Conservation (phyloP, 768 basidiomycete species). For the Pleurotus salmoneostramineus region DNA sequence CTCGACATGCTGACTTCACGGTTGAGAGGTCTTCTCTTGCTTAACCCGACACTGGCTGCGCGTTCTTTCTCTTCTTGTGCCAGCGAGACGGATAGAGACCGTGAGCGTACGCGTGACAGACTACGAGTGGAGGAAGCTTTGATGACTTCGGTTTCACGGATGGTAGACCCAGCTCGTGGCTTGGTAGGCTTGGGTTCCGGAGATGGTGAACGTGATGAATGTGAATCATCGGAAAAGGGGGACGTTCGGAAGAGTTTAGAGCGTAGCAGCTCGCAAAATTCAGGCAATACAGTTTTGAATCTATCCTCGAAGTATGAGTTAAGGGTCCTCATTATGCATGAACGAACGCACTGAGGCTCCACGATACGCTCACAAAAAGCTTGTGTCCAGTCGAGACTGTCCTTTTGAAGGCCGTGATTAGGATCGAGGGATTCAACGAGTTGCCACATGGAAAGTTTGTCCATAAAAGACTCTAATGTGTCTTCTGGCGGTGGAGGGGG, state of each 20-base stretch:
- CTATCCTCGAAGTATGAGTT: slow-evolving; percentile 27
- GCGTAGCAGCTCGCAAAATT: slow-evolving; percentile 52
- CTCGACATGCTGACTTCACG: slow-evolving; percentile 79
- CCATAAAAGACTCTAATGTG: slow-evolving; percentile 71
- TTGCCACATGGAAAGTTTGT: slow-evolving; percentile 78
- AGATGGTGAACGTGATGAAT: slow-evolving; percentile 26
- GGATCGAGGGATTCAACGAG: slow-evolving; percentile 39
- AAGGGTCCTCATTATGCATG: background rate
- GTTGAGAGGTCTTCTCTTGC: slow-evolving; percentile 52
- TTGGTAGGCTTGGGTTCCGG: slow-evolving; percentile 13
- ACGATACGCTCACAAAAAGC: slow-evolving; percentile 64
- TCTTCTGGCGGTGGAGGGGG: slow-evolving; percentile 34
- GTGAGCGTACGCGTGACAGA: slow-evolving; percentile 42
- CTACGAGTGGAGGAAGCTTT: slow-evolving; percentile 9
- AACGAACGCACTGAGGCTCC: slow-evolving; percentile 50
- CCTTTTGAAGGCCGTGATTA: slow-evolving; percentile 12
- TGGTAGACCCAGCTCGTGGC: slow-evolving; percentile 18
- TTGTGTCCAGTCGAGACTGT: slow-evolving; percentile 71
- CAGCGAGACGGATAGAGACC: slow-evolving; percentile 67
- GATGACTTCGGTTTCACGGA: slow-evolving; percentile 3
- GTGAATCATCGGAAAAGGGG: slow-evolving; percentile 46
- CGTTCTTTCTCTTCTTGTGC: slow-evolving; percentile 53
- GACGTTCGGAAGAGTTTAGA: slow-evolving; percentile 65
- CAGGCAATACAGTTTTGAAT: slow-evolving; percentile 51
- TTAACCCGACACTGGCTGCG: slow-evolving; percentile 25